Evolutionary conservation across 495 filamentous ascomycete genomes (phyloP).

Genomic region (Amniculicola lignicola): DNA sequence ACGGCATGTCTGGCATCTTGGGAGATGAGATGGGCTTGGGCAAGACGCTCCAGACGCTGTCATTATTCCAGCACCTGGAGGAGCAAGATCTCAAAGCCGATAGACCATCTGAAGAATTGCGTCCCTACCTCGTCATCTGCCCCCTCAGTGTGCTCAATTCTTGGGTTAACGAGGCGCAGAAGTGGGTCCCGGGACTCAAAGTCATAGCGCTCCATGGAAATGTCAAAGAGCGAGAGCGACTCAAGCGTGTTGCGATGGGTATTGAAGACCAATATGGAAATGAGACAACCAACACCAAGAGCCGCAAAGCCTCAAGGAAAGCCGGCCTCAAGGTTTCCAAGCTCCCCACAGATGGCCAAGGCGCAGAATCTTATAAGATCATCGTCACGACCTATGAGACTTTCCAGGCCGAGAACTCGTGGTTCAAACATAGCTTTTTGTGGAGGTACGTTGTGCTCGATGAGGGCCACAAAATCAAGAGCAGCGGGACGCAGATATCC

Average conservation of each 20-base stretch:
- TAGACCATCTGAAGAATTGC: slow-evolving; percentile 34
- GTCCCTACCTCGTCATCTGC: slow-evolving; percentile 60
- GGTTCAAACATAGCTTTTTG: slow-evolving; percentile 58
- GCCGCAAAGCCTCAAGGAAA: slow-evolving; percentile 39
- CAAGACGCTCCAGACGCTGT: slow-evolving; percentile 59
- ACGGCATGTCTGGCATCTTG: slow-evolving; percentile 57
- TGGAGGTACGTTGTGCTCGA: slow-evolving; percentile 60
- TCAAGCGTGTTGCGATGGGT: slow-evolving; percentile 50
- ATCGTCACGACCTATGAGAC: slow-evolving; percentile 64
- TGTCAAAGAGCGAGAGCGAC: slow-evolving; percentile 45
- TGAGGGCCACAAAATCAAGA: slow-evolving; percentile 63
- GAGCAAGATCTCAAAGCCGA: slow-evolving; percentile 36
- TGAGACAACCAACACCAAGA: slow-evolving; percentile 38
- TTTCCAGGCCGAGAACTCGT: slow-evolving; percentile 53
- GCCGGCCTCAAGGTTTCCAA: slow-evolving; percentile 48
- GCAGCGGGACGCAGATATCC: slow-evolving; percentile 51
- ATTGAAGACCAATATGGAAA: slow-evolving; percentile 46
- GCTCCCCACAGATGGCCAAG: slow-evolving; percentile 59
- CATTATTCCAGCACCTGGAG: slow-evolving; percentile 53
- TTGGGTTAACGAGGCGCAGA: slow-evolving; percentile 56
- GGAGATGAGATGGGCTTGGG: slow-evolving; percentile 66
- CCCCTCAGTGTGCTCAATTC: slow-evolving; percentile 57
- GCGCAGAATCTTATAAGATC: slow-evolving; percentile 54
- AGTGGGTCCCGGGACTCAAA: slow-evolving; percentile 59
- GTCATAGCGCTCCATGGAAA: slow-evolving; percentile 57